Percentiles rank a stretch among this genome's conserved stretches.
Evolutionary conservation across 148 eudicot genomes (phyloP).

Genomic region (Vaccinium myrtillus): DNA sequence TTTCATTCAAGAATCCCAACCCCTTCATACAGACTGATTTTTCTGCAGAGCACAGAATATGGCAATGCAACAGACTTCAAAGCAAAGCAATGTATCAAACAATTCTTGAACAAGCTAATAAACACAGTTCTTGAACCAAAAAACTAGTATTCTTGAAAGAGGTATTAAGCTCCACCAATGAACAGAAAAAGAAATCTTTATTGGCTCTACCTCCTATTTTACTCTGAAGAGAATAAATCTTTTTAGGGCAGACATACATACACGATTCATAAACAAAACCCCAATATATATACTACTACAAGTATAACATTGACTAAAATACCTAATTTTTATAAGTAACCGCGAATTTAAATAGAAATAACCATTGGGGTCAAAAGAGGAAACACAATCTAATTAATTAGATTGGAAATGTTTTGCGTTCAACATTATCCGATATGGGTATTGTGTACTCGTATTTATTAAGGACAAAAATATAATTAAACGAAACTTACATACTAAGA

Average conservation of each 20-base stretch:
- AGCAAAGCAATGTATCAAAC: not conserved
- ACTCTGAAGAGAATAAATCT: not conserved
- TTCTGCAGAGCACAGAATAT: not conserved
- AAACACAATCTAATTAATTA: not conserved
- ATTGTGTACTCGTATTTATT: not conserved
- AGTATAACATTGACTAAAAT: not conserved
- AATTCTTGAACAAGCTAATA: not conserved
- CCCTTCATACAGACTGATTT: slow-evolving; percentile 1
- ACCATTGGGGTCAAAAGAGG: not conserved
- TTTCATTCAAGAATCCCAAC: not conserved
- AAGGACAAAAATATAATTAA: not conserved
- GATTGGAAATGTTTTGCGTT: not conserved
- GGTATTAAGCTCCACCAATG: not conserved
- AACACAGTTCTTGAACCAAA: not conserved
- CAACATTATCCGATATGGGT: slow-evolving; percentile 10
- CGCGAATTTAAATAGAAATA: not conserved
- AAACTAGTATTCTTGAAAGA: not conserved
- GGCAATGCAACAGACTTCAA: not conserved
- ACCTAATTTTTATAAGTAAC: too few species aligned
- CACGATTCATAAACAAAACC: not conserved
- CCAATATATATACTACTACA: slow-evolving; percentile 1
- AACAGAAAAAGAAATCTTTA: not conserved
- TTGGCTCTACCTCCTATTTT: not conserved
- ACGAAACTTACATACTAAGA: not conserved
- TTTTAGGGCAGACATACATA: not conserved